Base-by-base conservation (phyloP, 148 eudicot genomes). In the Rhododendron ovatum region DNA sequence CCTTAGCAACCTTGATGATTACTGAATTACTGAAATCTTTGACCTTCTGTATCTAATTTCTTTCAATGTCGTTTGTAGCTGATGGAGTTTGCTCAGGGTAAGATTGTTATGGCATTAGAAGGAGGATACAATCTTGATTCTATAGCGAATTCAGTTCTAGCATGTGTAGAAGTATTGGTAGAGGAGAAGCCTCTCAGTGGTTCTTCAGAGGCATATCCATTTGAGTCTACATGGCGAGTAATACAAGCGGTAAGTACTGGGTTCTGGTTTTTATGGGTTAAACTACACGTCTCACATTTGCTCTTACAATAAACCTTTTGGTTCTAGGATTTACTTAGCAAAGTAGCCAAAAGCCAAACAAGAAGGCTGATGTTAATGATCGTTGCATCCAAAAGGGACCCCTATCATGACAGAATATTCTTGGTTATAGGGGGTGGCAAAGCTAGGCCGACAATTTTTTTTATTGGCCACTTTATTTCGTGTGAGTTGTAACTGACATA, bases 101-200 rank as follows among this genome's bases (percentile, higher is more conserved):
- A 92, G 91, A 83, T 98, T 86, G 90, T 98, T 63, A 94, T 98
- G 91, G 96, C 94, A 53, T 91, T 98, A 88, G 99, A 98, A 96
- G 99, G 99, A 77, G 99, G 99, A 88, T 98, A 98, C 86, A 93
- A 98, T 91, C 98, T 95, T 75, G 87, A 90, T 63, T 93, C 98
- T 59, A 81, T 98, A 86, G 95, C 96, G 86, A 91, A 91, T 89
- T 98, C 99, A 79, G 98, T 78, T 83, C 87, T 88, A 81, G 96
- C 98, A 75, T 98, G 99, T 92, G 94, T 95, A 76, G 91, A 95
- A 89, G 96, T 94, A 28, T 90, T 98, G 90, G 88, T 95, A 63
- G 95, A 95, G 33, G 93, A 91, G 82, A 91, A 92, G 86, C 93
- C 95, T 43, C 86, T 94, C 45, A 67, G 45, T 86, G 96, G 93